phyloP scores from a whole-genome alignment of 768 basidiomycete genomes.

The Clavaria fumosa region DNA sequence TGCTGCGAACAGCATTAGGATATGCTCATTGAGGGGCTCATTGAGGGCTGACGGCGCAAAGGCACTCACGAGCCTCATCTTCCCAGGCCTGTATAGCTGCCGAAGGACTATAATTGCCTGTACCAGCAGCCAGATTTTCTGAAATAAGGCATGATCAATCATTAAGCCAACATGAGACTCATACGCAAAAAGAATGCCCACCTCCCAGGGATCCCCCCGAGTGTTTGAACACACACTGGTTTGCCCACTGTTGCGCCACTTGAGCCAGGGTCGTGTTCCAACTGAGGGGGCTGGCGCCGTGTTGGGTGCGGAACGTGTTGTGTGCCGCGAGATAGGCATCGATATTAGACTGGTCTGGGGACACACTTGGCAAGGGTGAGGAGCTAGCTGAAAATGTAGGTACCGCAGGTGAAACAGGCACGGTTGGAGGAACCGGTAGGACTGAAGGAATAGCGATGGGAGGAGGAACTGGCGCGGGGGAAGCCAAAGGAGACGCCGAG shows the following conservation, averaged over 20 bases:
- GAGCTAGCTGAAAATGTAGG: too few species aligned
- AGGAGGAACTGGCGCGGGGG: too few species aligned
- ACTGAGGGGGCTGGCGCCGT: constrained; percentile 46
- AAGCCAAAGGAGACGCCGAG: too few species aligned
- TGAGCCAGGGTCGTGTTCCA: constrained; percentile 47
- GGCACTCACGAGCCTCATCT: constrained; percentile 45
- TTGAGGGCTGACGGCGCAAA: neutral
- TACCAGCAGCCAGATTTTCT: constrained; percentile 68
- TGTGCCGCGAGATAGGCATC: constrained; percentile 40
- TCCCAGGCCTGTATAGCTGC: constrained; percentile 45
- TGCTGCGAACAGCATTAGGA: constrained; percentile 20
- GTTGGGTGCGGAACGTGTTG: constrained; percentile 44
- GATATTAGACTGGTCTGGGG: too few species aligned
- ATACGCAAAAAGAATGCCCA: constrained; percentile 34
- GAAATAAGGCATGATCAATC: constrained; percentile 5
- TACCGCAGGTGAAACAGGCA: too few species aligned
- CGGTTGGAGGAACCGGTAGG: too few species aligned
- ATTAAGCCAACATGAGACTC: neutral
- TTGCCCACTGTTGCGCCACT: constrained; percentile 59
- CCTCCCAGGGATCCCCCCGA: constrained; percentile 51
- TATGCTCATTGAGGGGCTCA: neutral
- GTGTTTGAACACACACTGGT: constrained; percentile 52
- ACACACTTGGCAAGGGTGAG: too few species aligned
- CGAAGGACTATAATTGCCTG: constrained; percentile 37
- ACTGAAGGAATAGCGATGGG: too few species aligned